Evolutionary conservation across 495 filamentous ascomycete species (phyloP), one percentile per base, ranked within the genome.

Genomic region (Aspergillus heteromorphus): DNA sequence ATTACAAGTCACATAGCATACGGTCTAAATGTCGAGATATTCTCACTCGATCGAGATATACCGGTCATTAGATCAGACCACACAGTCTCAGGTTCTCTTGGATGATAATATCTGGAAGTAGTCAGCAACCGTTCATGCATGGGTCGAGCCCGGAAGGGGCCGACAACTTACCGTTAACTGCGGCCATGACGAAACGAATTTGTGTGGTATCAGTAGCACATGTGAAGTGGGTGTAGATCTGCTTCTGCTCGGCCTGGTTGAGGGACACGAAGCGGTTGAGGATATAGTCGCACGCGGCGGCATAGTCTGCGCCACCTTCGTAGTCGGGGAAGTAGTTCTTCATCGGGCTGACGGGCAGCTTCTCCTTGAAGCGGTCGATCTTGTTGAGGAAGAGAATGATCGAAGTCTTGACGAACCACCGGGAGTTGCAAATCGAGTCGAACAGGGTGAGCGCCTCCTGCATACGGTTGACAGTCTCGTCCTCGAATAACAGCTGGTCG

Each of bases 311-410:
- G 62, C 92, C 92, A 62, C 90, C 82, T 73, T 96, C 91, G 75
- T 97, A 98, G 72, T 98, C 93, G 43, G 93, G 91, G 85, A 98
- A 98, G 77, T 97, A 95, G 77, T 97, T 96, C 84, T 96, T 95
- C 92, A 98, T 98, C 14, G 93, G 95, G 81, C 90, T 96, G 74
- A 96, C 86, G 30, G 95, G 92, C 49, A 97, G 86, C 84, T 97
- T 98, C 86, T 98, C 93, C 80, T 96, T 95, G 83, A 97, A 98
- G 52, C 95, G 79, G 73, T 97, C 93, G 75, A 98, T 98, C 87
- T 98, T 98, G 89, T 98, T 98, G 63, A 98, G 81, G 87, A 98
- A 98, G 50, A 97, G 79, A 75, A 98, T 98, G 72, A 97, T 96
- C 9, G 92, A 96, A 14, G 93, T 97, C 83, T 96, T 97, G 74